phyloP scores from a whole-genome alignment of 352 stramenopile species.

The Globisporangium acanthophoron region DNA sequence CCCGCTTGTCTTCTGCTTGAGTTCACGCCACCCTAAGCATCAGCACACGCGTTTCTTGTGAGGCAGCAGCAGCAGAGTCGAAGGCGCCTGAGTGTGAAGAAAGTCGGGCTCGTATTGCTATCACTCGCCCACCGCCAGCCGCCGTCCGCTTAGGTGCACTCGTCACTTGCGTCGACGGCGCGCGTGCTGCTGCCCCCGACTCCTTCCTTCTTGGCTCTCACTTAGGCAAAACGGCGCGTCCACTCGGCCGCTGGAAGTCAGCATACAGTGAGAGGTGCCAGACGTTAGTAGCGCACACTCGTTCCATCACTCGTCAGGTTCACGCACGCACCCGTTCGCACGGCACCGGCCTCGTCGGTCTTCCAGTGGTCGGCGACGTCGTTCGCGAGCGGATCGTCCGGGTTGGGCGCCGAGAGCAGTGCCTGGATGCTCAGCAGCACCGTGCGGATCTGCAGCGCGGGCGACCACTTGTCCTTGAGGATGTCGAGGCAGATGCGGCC shows the following conservation, averaged over 20 bases:
- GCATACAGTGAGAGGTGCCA: background rate
- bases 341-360: constrained; percentile 89
- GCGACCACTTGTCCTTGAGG: constrained; percentile 99
- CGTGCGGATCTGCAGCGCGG: constrained; percentile 97
- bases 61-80: too few relatives aligned
- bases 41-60: too few relatives aligned
- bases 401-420: constrained; percentile 95
- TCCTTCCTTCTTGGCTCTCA: background rate
- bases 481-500: constrained; percentile 98
- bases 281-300: too few relatives aligned
- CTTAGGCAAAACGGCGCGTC: constrained; percentile 58
- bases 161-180: too few relatives aligned
- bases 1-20: background rate
- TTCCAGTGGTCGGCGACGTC: constrained; percentile 98
- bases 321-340: constrained; percentile 61
- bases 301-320: background rate
- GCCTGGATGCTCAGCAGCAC: constrained; percentile 97
- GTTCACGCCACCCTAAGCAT: too few relatives aligned
- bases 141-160: too few relatives aligned
- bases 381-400: constrained; percentile 96
- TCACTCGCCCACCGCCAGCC: background rate
- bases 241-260: constrained; percentile 49
- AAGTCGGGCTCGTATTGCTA: too few relatives aligned
- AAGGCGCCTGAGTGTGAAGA: too few relatives aligned
- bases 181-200: background rate